Evolutionary conservation across 441 rosid species (phyloP), one percentile per base, ranked within the genome.

Genomic region (Euphorbia celastroides): DNA sequence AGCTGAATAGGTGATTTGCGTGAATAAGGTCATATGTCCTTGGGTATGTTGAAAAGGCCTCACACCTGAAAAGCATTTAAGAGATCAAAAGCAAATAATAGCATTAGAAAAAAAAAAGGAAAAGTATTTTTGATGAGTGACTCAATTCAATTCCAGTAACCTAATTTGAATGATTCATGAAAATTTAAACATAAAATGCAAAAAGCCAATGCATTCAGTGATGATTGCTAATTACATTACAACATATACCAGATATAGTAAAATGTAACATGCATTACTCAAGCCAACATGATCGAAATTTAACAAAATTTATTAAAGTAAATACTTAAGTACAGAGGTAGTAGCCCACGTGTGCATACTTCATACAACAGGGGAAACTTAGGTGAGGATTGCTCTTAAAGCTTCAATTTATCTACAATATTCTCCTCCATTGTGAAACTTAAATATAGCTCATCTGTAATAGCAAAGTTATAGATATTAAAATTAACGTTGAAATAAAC

Each of bases 41-140:
- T 38, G 98, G 99, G 75, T 94, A 94, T 48, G 98, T 89, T 36
- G 97, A 92, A 80, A 94, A 94, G 30, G 91, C 94, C 79, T 92
- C 99, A 70, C 99, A 92, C 99, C 98, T 94, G 80, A 60, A 75
- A 77, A n/a, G n/a, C n/a, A n/a, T n/a, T n/a, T 32, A 52, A 60
- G 16, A 31, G 26, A 19, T 10, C 31, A 38, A 61, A 41, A 12
- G 48, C 11, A 41, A 31, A 64, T 13, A n/a, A n/a, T 42, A 32
- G 57, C 16, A n/a, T 44, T 28, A 23, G 12, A 13, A 12, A 5
- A 57, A 31, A 14, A 56, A 36, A 34, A 52, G n/a, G 3, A 41
- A 60, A n/a, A n/a, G n/a, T 26, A 57, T 46, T 28, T 42, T 25
- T 9, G 20, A 23, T 10, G 23, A 30, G 14, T 25, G 56, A 1